Evolutionary conservation across 768 basidiomycete genomes (phyloP).

Genomic region (Mycena belliarum): DNA sequence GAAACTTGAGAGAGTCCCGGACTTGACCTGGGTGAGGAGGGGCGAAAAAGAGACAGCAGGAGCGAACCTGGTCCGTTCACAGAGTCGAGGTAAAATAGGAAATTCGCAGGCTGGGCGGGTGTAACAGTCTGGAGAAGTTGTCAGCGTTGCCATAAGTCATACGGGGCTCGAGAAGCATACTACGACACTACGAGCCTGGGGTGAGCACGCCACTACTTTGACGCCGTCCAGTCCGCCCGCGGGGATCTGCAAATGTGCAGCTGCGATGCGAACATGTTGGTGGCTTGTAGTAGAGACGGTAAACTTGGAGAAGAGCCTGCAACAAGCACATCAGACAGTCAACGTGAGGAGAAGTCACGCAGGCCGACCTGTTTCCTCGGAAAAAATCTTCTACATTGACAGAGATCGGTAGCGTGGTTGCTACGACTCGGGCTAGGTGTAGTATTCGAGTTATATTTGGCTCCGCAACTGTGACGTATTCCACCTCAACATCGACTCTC

Average conservation of each 20-base stretch:
- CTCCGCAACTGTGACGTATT: conserved; percentile 64
- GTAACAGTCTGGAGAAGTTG: conserved; percentile 61
- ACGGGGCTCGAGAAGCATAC: conserved; percentile 35
- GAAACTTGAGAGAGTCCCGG: conserved; percentile 59
- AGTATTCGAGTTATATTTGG: conserved; percentile 55
- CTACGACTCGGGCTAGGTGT: conserved; percentile 54
- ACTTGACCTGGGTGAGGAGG: conserved; percentile 42
- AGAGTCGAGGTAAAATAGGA: conserved; percentile 79
- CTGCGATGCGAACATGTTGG: conserved; percentile 76
- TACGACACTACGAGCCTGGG: conserved; percentile 46
- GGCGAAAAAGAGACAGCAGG: not conserved
- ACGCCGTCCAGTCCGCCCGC: conserved; percentile 47
- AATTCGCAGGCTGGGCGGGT: conserved; percentile 72
- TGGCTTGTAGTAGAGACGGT: conserved; percentile 81
- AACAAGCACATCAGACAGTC: not conserved
- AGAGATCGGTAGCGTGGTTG: conserved; percentile 77
- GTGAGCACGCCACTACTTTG: conserved; percentile 50
- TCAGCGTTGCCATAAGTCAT: conserved; percentile 11
- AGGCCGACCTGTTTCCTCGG: conserved; percentile 70
- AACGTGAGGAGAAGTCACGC: not conserved
- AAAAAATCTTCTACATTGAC: conserved; percentile 98
- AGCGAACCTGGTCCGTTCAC: conserved; percentile 57
- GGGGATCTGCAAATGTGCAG: conserved; percentile 54
- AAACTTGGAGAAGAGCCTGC: conserved; percentile 87
- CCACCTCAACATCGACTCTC: conserved; percentile 70